Base-by-base conservation (phyloP, 108 stramenopile species). In the Bacterosira constricta region DNA sequence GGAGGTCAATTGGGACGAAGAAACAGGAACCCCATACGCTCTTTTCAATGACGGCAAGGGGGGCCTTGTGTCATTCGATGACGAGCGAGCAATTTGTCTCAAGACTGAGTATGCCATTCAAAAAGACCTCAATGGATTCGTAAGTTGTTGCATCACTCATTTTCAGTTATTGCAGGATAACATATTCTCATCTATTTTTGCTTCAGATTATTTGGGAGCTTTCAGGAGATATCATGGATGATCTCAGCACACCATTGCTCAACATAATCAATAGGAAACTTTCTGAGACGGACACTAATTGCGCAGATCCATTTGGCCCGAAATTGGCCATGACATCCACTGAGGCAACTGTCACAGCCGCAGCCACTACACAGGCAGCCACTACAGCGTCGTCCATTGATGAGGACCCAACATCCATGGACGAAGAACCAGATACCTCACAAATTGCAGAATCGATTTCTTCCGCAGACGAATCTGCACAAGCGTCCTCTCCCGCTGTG, bases 211-310 rank as follows among this genome's bases (percentile, higher is more conserved):
- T 70, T 17, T 70, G 69, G 69, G 69, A 70, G 34, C 37, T 73
- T 2, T 64, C 46, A 8, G 72, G 72, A 25, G 72, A 73, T 30
- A 58, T 75, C 31, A 75, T 75, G 73, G 59, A 46, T 15, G 73
- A 75, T 44, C 53, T 75, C 13, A 68, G 58, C 39, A 75, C 73
- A 34, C 75, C 75, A 31, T 47, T 77, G 36, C 75, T 77, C 13
- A 68, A 77, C 60, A 69, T 61, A 15, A 53, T 77, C 8, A 69
- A 77, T 30, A 46, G 35, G 44, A 77, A 77, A 42, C 68, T 77
- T 13, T 49, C 52, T 8, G 52, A 62, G 17, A 56, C 67, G 8
- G 26, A 47, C 4, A 66, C 53, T 12, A 47, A 74, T 66, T 74
- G 73, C 26, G 64, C 64, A 5, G 42, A 63, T 21, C 71, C 59